Evolutionary conservation across 805 yeast genomes (phyloP).

Genomic region (Metschnikowia peoriensis): DNA sequence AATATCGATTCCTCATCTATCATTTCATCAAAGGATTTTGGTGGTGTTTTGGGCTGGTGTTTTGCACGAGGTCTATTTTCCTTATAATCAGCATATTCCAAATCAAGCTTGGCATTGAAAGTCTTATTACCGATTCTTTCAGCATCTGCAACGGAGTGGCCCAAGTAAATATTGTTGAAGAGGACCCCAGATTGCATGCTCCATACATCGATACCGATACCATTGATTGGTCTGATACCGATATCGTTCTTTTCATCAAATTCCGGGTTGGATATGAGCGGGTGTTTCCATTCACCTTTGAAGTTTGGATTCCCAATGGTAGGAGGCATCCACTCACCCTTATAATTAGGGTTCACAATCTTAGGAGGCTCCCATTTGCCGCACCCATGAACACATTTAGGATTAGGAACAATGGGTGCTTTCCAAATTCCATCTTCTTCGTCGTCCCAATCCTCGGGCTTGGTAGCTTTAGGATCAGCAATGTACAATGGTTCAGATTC

Average conservation of each 20-base stretch:
- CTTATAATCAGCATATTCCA: conserved; percentile 48
- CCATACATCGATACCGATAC: conserved; percentile 88
- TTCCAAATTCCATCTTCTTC: conserved; percentile 87
- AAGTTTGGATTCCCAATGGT: conserved; percentile 69
- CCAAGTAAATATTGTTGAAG: conserved; percentile 83
- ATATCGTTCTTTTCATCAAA: conserved; percentile 63
- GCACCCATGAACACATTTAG: conserved; percentile 74
- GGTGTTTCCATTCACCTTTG: conserved; percentile 77
- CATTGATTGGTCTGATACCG: conserved; percentile 55
- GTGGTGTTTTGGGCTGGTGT: conserved; percentile 45
- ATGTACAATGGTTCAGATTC: conserved; percentile 59
- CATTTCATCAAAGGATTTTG: conserved; percentile 38
- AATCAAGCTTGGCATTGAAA: conserved; percentile 50
- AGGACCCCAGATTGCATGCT: conserved; percentile 72
- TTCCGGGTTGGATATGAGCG: conserved; percentile 64
- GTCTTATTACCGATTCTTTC: conserved; percentile 80
- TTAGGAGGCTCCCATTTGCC: conserved; percentile 76
- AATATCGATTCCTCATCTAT: conserved; percentile 17
- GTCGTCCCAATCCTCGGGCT: conserved; percentile 85
- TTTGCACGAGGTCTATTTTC: conserved; percentile 41
- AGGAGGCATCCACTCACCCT: conserved; percentile 79
- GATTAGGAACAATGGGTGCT: conserved; percentile 69
- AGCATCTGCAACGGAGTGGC: conserved; percentile 82
- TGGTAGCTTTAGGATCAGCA: conserved; percentile 62
- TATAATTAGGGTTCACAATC: conserved; percentile 65